phyloP scores from a whole-genome alignment of 2,329 filamentous ascomycete genomes.

The Gaeumannomyces tritici region DNA sequence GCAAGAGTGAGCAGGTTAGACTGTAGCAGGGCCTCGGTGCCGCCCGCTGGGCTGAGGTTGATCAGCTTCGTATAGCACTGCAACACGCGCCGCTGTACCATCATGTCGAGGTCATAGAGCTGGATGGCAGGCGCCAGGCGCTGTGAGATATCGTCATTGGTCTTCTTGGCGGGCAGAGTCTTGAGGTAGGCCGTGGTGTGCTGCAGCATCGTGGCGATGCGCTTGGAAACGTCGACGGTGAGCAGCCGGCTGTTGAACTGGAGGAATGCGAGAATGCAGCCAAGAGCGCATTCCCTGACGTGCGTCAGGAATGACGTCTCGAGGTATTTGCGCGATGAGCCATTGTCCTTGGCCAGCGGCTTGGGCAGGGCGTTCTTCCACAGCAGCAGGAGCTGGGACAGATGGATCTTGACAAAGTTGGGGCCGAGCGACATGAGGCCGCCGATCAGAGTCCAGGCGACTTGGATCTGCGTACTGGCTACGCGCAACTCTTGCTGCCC shows the following conservation, averaged over 20 bases:
- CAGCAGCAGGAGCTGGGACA: constrained; percentile 82
- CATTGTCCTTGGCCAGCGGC: constrained; percentile 86
- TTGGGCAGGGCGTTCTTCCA: constrained; percentile 98
- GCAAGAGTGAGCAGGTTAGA: constrained; percentile 86
- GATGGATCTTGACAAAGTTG: constrained; percentile 97
- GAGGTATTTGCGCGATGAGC: constrained; percentile 69
- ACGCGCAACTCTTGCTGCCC: constrained; percentile 82
- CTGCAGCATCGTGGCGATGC: constrained; percentile 88
- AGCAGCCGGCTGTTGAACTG: constrained; percentile 87
- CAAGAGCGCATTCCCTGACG: constrained; percentile 87
- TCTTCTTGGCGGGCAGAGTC: constrained; percentile 73
- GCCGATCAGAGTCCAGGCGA: constrained; percentile 95
- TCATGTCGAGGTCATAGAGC: constrained; percentile 79
- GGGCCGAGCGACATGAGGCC: constrained; percentile 93
- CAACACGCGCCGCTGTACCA: constrained; percentile 86
- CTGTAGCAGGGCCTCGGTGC: constrained; percentile 77
- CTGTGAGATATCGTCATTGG: constrained; percentile 76
- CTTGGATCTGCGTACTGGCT: constrained; percentile 90
- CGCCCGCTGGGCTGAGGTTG: constrained; percentile 75
- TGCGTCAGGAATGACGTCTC: constrained; percentile 92
- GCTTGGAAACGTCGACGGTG: constrained; percentile 87
- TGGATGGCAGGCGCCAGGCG: constrained; percentile 78
- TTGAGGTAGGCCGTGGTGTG: constrained; percentile 88
- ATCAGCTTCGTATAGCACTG: constrained; percentile 93
- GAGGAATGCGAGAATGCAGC: constrained; percentile 83